A percentile compares a stretch with the other conserved stretches of the same genome.
Conservation (phyloP, 768 basidiomycete genomes). For the Saitozyma sp. region DNA sequence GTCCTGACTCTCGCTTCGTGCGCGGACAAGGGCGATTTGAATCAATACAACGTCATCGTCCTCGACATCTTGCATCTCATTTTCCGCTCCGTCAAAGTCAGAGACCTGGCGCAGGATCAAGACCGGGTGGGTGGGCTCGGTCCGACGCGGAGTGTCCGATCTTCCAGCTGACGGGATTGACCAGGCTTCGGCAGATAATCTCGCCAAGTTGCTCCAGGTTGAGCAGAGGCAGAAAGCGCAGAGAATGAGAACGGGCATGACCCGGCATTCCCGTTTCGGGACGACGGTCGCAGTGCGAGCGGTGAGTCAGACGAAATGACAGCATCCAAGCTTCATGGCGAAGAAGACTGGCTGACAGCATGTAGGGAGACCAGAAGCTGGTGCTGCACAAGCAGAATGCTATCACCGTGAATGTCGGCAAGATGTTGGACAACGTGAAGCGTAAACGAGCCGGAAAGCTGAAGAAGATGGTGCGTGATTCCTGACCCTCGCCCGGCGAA, state of each 20-base stretch:
- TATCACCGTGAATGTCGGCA: conserved; percentile 57
- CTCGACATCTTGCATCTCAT: conserved; percentile 92
- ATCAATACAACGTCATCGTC: conserved; percentile 80
- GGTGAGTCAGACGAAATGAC: conserved; percentile 27
- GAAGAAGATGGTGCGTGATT: conserved; percentile 29
- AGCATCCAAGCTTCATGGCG: neutral
- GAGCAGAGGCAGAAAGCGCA: conserved; percentile 70
- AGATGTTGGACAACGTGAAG: conserved; percentile 48
- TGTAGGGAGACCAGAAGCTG: conserved; percentile 53
- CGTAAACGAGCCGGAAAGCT: conserved; percentile 33
- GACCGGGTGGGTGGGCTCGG: conserved; percentile 33
- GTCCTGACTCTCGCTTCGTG: conserved; percentile 84
- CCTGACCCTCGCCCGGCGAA: neutral
- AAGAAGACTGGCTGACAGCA: neutral
- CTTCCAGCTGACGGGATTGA: neutral
- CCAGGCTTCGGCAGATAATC: conserved; percentile 62
- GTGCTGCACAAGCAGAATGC: conserved; percentile 86
- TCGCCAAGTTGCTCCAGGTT: conserved; percentile 72
- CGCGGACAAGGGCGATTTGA: conserved; percentile 74
- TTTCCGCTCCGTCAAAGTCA: conserved; percentile 74
- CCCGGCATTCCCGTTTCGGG: conserved; percentile 93
- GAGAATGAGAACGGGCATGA: conserved; percentile 61
- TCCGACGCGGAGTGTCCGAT: neutral
- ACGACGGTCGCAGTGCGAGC: conserved; percentile 84
- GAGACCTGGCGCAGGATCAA: conserved; percentile 54